phyloP scores from a whole-genome alignment of 179 eudicot species.

The Silene noctiflora region DNA sequence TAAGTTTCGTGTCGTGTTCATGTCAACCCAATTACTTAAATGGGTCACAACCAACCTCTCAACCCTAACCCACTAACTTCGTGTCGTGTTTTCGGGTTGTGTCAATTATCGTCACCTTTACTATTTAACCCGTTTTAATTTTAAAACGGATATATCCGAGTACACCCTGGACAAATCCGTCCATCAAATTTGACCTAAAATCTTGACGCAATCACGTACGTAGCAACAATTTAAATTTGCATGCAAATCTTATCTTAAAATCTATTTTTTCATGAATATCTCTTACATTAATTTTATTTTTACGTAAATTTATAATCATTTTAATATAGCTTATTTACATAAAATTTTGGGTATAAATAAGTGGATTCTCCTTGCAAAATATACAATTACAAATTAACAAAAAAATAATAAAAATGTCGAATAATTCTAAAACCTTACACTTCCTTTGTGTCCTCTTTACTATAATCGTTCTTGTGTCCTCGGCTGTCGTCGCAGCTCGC shows the following conservation, averaged over 20 bases:
- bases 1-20: too few species aligned
- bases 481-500: conserved; percentile 6
- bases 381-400: background rate
- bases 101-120: too few species aligned
- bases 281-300: background rate
- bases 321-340: background rate
- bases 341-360: conserved; percentile 18
- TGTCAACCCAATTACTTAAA: too few species aligned
- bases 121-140: too few species aligned
- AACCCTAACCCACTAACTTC: too few species aligned
- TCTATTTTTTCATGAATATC: conserved; percentile 1
- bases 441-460: conserved; percentile 16
- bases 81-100: too few species aligned
- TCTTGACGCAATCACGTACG: background rate
- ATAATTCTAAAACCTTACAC: background rate
- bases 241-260: background rate
- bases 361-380: background rate
- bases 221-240: conserved; percentile 17
- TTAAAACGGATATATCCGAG: background rate
- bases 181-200: background rate
- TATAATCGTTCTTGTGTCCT: conserved; percentile 5
- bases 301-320: background rate
- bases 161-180: background rate
- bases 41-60: too few species aligned
- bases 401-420: background rate